A percentile compares a stretch with the other conserved stretches of the same genome.
Conservation (phyloP, 768 basidiomycete species). For the Lactarius sp. region DNA sequence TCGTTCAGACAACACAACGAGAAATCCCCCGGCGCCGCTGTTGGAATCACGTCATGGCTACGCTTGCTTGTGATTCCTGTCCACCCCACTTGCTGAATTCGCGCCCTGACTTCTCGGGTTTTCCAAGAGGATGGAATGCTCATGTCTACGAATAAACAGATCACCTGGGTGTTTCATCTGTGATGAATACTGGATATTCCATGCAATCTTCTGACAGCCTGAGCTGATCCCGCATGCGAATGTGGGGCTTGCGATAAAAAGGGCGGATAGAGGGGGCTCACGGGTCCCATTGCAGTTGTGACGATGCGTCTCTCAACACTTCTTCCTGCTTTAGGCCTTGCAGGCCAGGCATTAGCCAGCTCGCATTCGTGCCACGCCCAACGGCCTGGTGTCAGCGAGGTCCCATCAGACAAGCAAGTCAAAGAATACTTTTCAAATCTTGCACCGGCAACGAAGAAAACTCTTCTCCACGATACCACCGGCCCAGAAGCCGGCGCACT, state of each 20-base stretch:
- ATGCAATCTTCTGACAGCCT: neutral
- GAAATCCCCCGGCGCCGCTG: neutral
- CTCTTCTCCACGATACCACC: slow-evolving; percentile 15
- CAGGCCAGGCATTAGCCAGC: slow-evolving; percentile 4
- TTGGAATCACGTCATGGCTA: neutral
- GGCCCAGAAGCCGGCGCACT: slow-evolving; percentile 16
- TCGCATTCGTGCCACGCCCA: neutral
- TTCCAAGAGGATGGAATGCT: neutral
- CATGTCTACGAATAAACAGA: neutral
- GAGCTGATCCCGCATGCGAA: neutral
- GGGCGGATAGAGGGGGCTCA: neutral
- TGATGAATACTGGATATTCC: neutral
- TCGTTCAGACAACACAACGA: neutral
- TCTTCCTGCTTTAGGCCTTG: slow-evolving; percentile 8
- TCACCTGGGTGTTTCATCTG: neutral
- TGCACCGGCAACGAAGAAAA: neutral
- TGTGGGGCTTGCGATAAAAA: neutral
- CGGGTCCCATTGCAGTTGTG: neutral
- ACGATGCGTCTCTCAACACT: slow-evolving; percentile 6
- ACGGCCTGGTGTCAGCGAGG: neutral
- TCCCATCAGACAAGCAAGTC: slow-evolving; percentile 9
- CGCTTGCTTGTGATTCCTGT: neutral
- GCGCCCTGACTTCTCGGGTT: neutral
- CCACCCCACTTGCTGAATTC: too few species aligned
- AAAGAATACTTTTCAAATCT: slow-evolving; percentile 15